Conservation (phyloP, 75 land plant genomes). For the Gnetum montanum region DNA sequence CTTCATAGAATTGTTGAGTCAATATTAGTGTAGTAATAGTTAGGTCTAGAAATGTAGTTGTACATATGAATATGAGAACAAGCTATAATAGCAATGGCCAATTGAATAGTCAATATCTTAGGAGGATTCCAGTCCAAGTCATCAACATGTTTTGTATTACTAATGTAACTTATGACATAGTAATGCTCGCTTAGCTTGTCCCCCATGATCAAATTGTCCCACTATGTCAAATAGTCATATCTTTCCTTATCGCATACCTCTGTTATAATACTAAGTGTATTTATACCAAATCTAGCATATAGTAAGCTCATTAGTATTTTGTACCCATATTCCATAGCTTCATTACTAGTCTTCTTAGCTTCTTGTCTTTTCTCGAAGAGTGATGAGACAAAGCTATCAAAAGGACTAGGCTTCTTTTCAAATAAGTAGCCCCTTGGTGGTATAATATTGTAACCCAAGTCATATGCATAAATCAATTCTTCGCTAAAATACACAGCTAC, state of each 20-base stretch:
- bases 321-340: not conserved
- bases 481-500: not conserved
- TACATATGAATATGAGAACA: conserved; percentile 3
- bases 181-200: not conserved
- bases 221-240: conserved; percentile 2
- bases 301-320: conserved; percentile 2
- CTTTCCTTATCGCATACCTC: not conserved
- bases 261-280: conserved; percentile 1
- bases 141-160: not conserved
- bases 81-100: not conserved
- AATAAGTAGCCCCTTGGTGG: conserved; percentile 5
- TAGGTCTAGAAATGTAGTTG: not conserved
- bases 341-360: not conserved
- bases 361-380: not conserved
- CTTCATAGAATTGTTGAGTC: not conserved
- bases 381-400: not conserved
- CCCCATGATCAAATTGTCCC: conserved; percentile 1
- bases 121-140: conserved; percentile 6
- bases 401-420: not conserved
- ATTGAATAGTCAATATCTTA: conserved; percentile 1
- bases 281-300: conserved; percentile 9
- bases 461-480: not conserved
- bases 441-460: not conserved
- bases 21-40: not conserved
- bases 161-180: conserved; percentile 1